Percentiles rank a stretch among this genome's conserved stretches.
These are phyloP conservation scores for Leccinum barrowsii DNA, from an alignment of 768 basidiomycete species.

Conservation along the genomic window DNA sequence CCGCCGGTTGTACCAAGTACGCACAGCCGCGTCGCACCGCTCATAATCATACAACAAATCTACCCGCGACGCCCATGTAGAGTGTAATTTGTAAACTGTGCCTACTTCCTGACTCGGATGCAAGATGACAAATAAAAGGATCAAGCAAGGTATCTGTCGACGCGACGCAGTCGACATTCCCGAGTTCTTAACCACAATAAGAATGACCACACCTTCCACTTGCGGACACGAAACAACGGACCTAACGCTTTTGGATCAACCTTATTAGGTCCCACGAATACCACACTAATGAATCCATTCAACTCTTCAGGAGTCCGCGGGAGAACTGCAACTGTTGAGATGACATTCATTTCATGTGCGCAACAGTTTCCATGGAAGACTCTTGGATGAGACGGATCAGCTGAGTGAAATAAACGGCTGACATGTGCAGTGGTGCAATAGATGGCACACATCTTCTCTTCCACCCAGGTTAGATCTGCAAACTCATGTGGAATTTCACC, in stretches of 20 bases:
- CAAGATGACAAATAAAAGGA: too few relatives aligned
- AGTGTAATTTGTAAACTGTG: too few relatives aligned
- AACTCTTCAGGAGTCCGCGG: conserved; percentile 28
- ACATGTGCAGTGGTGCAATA: conserved; percentile 29
- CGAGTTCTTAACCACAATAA: not conserved
- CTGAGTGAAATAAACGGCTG: conserved; percentile 23
- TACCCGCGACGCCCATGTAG: not conserved
- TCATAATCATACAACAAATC: too few relatives aligned
- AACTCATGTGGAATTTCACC: not conserved
- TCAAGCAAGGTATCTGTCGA: too few relatives aligned
- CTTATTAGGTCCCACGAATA: conserved; percentile 30
- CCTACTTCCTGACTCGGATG: too few relatives aligned
- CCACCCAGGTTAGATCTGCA: not conserved
- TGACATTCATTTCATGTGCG: conserved; percentile 32
- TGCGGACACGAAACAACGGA: not conserved
- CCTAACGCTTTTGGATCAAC: not conserved
- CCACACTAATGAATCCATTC: conserved; percentile 21
- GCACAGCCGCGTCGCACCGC: too few relatives aligned
- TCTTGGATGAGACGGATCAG: conserved; percentile 18
- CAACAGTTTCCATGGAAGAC: conserved; percentile 35
- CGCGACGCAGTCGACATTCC: too few relatives aligned
- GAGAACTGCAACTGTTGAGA: conserved; percentile 26
- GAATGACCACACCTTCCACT: not conserved
- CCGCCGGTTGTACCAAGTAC: too few relatives aligned
- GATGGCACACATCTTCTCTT: conserved; percentile 26